These are phyloP conservation scores for Musa schizocarpa DNA, from an alignment of 176 grass and related monocot genomes.

Conservation along the genomic window DNA sequence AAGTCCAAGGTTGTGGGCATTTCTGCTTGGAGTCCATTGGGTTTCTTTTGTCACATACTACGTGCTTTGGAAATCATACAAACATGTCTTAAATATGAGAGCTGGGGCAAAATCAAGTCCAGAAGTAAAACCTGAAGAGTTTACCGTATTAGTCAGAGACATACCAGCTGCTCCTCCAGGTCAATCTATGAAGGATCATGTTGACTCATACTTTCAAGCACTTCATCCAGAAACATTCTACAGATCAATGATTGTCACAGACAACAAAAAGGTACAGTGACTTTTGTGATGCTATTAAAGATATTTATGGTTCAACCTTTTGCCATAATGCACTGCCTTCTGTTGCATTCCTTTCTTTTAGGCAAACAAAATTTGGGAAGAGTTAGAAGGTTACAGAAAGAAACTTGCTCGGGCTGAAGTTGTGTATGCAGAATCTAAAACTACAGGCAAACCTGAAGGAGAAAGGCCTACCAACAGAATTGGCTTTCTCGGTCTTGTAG, in stretches of 20 bases:
- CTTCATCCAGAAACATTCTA: slow-evolving; percentile 84
- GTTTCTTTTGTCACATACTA: slow-evolving; percentile 83
- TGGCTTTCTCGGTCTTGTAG: slow-evolving; percentile 75
- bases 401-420: slow-evolving; percentile 63
- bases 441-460: slow-evolving; percentile 44
- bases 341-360: slow-evolving; percentile 3
- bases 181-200: slow-evolving; percentile 64
- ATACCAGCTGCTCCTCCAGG: slow-evolving; percentile 33
- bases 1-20: slow-evolving; percentile 75
- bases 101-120: slow-evolving; percentile 45
- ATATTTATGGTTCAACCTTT: background rate
- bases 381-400: slow-evolving; percentile 63
- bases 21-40: slow-evolving; percentile 61
- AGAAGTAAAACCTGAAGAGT: slow-evolving; percentile 67
- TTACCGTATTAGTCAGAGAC: slow-evolving; percentile 67
- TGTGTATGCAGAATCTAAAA: slow-evolving; percentile 61
- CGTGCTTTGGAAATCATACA: slow-evolving; percentile 84
- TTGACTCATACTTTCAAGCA: slow-evolving; percentile 68
- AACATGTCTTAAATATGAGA: slow-evolving; percentile 66
- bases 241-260: slow-evolving; percentile 66
- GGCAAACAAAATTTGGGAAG: slow-evolving; percentile 76
- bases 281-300: background rate
- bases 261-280: slow-evolving; percentile 46
- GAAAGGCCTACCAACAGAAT: slow-evolving; percentile 48
- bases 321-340: background rate